Percentiles rank a stretch among this genome's conserved stretches.
Conservation (phyloP, 306 rosid species). For the Sophora flavescens region DNA sequence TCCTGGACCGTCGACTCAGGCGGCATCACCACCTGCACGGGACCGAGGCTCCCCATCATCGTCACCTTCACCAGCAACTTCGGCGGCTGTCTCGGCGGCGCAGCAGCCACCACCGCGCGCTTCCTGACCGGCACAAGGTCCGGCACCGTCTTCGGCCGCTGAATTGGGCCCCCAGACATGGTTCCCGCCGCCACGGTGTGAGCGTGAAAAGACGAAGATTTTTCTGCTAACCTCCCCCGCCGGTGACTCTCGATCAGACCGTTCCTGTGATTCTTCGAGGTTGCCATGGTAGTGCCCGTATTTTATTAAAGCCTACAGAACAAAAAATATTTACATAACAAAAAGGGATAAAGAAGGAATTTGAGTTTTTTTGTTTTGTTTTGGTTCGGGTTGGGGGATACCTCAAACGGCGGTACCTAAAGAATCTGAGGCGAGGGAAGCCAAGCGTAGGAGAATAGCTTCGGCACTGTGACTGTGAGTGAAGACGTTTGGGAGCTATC, state of each 20-base stretch:
- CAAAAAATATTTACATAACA: not conserved
- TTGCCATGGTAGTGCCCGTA: conserved; percentile 52
- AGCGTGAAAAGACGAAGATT: conserved; percentile 77
- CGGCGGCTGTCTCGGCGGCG: conserved; percentile 60
- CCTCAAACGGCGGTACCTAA: not conserved
- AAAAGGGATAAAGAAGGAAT: not conserved
- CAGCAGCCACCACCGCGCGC: conserved; percentile 34
- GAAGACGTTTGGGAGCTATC: not conserved
- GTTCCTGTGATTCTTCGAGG: conserved; percentile 59
- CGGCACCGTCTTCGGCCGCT: conserved; percentile 56
- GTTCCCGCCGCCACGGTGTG: not conserved
- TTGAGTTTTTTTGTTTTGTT: not conserved
- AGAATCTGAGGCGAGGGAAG: not conserved
- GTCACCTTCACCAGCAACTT: conserved; percentile 84
- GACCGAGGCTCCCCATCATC: conserved; percentile 74
- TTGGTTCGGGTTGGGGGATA: not conserved
- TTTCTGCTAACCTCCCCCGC: conserved; percentile 58
- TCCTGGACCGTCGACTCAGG: conserved; percentile 69
- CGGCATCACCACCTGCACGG: conserved; percentile 72
- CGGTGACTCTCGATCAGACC: conserved; percentile 59
- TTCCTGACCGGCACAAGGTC: conserved; percentile 49
- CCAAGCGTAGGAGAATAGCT: not conserved
- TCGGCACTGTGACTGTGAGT: not conserved
- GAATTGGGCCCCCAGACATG: conserved; percentile 42
- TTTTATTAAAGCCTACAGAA: too few relatives aligned